Conservation (phyloP, 805 yeast species). For the Lipomyces lipofer region DNA sequence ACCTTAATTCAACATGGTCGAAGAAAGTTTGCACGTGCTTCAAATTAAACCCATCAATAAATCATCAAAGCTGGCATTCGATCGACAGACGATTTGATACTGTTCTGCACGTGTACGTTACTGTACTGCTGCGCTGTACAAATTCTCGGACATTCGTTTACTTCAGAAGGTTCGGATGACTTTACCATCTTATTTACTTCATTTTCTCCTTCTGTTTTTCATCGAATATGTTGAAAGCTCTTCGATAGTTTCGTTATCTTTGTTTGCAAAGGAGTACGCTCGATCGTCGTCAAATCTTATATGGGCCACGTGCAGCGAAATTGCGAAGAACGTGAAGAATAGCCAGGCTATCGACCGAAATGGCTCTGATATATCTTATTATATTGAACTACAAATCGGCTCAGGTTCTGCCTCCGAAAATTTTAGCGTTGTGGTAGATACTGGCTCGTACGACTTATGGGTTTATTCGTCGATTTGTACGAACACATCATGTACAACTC, state of each 20-base stretch:
- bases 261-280: not conserved
- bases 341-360: conserved; percentile 28
- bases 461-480: conserved; percentile 56
- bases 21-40: no score
- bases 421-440: conserved; percentile 59
- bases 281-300: not conserved
- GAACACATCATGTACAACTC: conserved; percentile 47
- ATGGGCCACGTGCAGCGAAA: not conserved
- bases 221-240: no score
- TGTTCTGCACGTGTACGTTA: no score
- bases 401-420: conserved; percentile 31
- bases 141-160: no score
- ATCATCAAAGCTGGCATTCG: no score
- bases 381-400: conserved; percentile 34
- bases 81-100: no score
- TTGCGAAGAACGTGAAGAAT: conserved; percentile 3
- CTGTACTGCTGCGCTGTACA: no score
- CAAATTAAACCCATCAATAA: no score
- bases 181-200: no score
- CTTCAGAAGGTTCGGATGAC: no score
- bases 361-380: conserved; percentile 38
- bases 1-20: no score
- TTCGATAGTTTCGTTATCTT: not conserved
- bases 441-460: conserved; percentile 68
- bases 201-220: no score